A percentile compares a stretch with the other conserved stretches of the same genome.
Evolutionary conservation across 23 red algal genomes (phyloP).

Genomic region (Gracilaria gracilis): DNA sequence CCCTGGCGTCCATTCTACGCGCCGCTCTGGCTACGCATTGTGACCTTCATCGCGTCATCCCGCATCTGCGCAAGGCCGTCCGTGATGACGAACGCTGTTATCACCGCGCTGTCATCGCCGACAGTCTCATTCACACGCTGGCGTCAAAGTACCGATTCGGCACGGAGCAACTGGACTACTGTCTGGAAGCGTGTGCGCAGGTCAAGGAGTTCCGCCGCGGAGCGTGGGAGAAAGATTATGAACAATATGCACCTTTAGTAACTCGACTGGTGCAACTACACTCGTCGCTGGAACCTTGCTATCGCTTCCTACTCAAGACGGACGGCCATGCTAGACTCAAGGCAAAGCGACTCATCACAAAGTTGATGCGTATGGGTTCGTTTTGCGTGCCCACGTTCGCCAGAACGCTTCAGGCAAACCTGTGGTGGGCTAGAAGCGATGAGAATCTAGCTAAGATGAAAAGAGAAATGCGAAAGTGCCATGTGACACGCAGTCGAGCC

Average conservation of each 20-base stretch:
- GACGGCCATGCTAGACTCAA: conserved; percentile 15
- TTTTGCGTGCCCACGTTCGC: neutral
- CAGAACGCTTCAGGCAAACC: neutral
- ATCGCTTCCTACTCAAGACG: conserved; percentile 15
- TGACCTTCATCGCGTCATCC: neutral
- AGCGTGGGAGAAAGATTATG: neutral
- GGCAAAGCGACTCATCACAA: neutral
- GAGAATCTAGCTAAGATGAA: conserved; percentile 11
- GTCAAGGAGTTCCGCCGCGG: conserved; percentile 9
- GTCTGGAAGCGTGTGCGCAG: neutral
- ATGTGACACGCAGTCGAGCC: too few species aligned
- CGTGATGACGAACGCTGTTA: neutral
- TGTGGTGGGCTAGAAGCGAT: conserved; percentile 9
- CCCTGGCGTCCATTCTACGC: neutral
- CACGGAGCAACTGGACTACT: neutral
- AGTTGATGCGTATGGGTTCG: neutral
- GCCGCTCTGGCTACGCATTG: neutral
- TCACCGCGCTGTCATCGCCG: neutral
- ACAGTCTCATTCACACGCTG: neutral
- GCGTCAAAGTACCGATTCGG: neutral
- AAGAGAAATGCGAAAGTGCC: neutral
- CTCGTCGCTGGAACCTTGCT: conserved; percentile 6
- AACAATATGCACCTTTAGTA: conserved; percentile 2
- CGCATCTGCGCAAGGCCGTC: neutral
- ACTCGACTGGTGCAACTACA: neutral